Percentiles rank a stretch among this genome's conserved stretches.
Conservation (phyloP, 768 basidiomycete species). For the Podaxis sp. region DNA sequence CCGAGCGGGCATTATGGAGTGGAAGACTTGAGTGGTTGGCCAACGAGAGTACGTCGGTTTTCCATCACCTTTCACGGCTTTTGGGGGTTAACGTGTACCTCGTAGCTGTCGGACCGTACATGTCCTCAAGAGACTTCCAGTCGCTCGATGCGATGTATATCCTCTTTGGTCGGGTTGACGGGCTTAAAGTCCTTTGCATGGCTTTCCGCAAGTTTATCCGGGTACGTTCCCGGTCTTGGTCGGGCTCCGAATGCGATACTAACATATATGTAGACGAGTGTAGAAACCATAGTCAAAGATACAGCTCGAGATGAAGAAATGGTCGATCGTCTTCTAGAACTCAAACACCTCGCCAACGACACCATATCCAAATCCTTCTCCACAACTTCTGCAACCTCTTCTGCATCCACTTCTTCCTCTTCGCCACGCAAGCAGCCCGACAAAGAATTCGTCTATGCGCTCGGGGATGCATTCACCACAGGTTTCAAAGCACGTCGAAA, state of each 20-base stretch:
- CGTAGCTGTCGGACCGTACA: slow-evolving; percentile 53
- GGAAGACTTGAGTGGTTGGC: slow-evolving; percentile 41
- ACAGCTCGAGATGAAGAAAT: slow-evolving; percentile 66
- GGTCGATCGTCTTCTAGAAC: slow-evolving; percentile 69
- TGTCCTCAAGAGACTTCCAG: slow-evolving; percentile 44
- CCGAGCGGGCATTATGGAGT: slow-evolving; percentile 52
- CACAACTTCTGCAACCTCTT: slow-evolving; percentile 6
- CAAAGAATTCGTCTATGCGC: slow-evolving; percentile 63
- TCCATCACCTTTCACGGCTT: background rate
- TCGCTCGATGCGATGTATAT: slow-evolving; percentile 55
- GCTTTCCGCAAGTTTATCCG: slow-evolving; percentile 65
- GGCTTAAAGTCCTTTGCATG: slow-evolving; percentile 49
- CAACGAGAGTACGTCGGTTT: slow-evolving; percentile 26
- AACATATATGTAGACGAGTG: slow-evolving; percentile 42
- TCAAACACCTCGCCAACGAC: slow-evolving; percentile 59
- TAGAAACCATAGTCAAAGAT: slow-evolving; percentile 68
- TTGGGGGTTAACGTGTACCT: background rate
- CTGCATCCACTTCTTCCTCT: slow-evolving; percentile 2
- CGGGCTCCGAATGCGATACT: background rate
- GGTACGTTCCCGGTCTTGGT: slow-evolving; percentile 34
- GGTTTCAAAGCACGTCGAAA: slow-evolving; percentile 77
- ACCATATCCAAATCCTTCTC: slow-evolving; percentile 54
- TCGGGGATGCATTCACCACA: slow-evolving; percentile 66
- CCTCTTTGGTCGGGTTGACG: slow-evolving; percentile 59
- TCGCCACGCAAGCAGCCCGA: slow-evolving; percentile 39